Percentiles rank a stretch among this genome's conserved stretches.
phyloP scores from a whole-genome alignment of 352 stramenopile species.

The Pythium dissotocum region DNA sequence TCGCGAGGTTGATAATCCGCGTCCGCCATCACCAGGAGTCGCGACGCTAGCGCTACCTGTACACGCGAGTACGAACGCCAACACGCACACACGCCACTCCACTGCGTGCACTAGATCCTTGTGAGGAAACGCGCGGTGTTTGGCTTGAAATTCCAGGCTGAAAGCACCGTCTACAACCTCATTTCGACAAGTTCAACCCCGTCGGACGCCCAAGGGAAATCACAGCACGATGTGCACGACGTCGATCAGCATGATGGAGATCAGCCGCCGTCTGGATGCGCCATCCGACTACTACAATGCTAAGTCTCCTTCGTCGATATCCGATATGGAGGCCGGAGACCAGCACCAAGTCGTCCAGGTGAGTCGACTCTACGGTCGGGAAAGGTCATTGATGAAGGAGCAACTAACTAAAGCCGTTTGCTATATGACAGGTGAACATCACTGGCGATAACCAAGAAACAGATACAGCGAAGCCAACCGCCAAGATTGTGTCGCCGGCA shows the following conservation, averaged over 20 bases:
- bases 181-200: neutral
- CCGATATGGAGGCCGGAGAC: slow-evolving; percentile 47
- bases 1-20: neutral
- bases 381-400: neutral
- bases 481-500: neutral
- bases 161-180: neutral
- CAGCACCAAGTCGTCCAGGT: slow-evolving; percentile 9
- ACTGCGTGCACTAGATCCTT: neutral
- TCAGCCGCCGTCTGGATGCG: slow-evolving; percentile 38
- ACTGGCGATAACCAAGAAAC: neutral
- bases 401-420: neutral
- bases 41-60: neutral
- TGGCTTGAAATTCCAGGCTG: neutral
- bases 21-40: neutral
- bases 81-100: neutral
- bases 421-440: neutral
- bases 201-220: neutral
- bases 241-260: slow-evolving; percentile 28
- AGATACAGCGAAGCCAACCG: neutral
- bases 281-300: slow-evolving; percentile 33
- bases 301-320: slow-evolving; percentile 63
- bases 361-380: neutral
- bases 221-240: slow-evolving; percentile 32
- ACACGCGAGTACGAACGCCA: neutral
- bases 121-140: neutral